A percentile compares a stretch with the other conserved stretches of the same genome.
These are phyloP conservation scores for Schoenoplectus triqueter DNA, from an alignment of 202 grass and related monocot genomes.

Conservation along the genomic window DNA sequence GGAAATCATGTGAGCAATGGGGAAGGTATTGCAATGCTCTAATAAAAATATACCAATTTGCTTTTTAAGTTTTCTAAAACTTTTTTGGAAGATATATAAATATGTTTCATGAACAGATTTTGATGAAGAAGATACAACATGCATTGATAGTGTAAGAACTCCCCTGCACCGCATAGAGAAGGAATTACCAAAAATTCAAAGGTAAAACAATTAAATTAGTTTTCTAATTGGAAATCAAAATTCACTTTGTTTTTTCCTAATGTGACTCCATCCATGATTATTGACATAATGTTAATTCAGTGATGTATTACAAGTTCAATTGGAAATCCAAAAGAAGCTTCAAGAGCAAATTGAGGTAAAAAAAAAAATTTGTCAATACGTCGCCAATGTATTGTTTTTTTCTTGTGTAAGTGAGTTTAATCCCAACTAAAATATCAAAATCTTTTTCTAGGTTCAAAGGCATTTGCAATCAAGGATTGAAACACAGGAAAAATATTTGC, in stretches of 20 bases:
- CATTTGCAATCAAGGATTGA: conserved; percentile 89
- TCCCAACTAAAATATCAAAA: conserved; percentile 5
- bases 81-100: background rate
- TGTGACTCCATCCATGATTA: background rate
- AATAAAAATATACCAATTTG: background rate
- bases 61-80: background rate
- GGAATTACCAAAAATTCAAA: conserved; percentile 16
- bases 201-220: background rate
- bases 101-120: conserved; percentile 31
- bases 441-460: conserved; percentile 58
- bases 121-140: conserved; percentile 26
- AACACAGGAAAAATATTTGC: conserved; percentile 88
- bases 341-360: conserved; percentile 79
- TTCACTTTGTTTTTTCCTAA: background rate
- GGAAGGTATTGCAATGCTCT: conserved; percentile 32
- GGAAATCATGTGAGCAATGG: conserved; percentile 26
- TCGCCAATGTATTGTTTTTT: background rate
- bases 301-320: conserved; percentile 57
- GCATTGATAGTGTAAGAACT: background rate
- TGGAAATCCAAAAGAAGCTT: conserved; percentile 65
- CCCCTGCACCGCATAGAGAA: conserved; percentile 5
- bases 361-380: background rate
- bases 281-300: conserved; percentile 40
- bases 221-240: conserved; percentile 2
- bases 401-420: background rate